phyloP scores from a whole-genome alignment of 164 flowering plant genomes.

The Vitis cinerea region DNA sequence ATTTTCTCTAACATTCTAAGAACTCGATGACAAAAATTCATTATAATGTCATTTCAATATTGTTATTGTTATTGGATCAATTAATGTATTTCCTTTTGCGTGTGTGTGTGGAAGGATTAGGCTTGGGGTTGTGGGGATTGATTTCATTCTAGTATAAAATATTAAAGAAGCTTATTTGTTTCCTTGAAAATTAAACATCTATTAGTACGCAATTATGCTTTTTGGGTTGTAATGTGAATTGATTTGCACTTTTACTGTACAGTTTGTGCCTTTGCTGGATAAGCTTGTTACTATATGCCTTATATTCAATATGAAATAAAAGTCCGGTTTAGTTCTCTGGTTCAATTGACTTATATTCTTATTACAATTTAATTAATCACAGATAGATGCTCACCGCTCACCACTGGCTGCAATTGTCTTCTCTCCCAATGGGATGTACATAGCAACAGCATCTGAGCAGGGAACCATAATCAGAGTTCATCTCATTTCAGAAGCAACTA shows the following conservation, averaged over 20 bases:
- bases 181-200: too few species aligned
- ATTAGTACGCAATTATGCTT: too few species aligned
- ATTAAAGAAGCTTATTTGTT: too few species aligned
- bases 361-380: constrained; percentile 12
- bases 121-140: too few species aligned
- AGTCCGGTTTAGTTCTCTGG: background rate
- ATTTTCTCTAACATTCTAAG: too few species aligned
- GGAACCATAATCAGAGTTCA: constrained; percentile 92
- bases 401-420: constrained; percentile 78
- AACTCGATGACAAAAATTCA: too few species aligned
- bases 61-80: too few species aligned
- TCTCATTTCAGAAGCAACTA: constrained; percentile 76
- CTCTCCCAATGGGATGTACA: constrained; percentile 80
- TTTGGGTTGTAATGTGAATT: too few species aligned
- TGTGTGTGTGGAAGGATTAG: too few species aligned
- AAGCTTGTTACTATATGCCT: background rate
- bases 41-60: too few species aligned
- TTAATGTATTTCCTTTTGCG: too few species aligned
- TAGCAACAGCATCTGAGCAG: constrained; percentile 97
- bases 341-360: background rate
- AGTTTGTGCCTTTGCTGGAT: constrained; percentile 1
- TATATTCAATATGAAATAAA: background rate
- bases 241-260: background rate
- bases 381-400: constrained; percentile 90
- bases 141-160: too few species aligned